Conservation (phyloP, 441 rosid genomes). For the Syzygium malaccense region DNA sequence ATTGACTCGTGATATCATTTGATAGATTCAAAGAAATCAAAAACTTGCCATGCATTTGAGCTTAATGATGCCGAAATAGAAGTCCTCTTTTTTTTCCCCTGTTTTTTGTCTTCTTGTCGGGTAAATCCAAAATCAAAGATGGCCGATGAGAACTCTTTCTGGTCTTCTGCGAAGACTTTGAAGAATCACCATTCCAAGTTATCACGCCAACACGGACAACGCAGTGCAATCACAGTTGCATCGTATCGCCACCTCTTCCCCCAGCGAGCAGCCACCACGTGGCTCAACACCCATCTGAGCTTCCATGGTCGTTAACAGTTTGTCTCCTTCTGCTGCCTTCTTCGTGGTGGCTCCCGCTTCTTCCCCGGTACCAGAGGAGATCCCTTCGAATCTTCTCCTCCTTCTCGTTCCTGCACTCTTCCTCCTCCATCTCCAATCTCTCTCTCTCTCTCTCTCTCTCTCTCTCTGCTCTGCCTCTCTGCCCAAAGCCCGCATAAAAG, state of each 20-base stretch:
- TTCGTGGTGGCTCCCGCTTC: constrained; percentile 30
- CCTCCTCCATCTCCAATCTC: constrained; percentile 7
- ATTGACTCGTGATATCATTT: fast-evolving
- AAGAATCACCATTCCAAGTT: not conserved
- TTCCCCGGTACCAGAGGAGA: constrained; percentile 43
- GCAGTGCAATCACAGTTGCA: not conserved
- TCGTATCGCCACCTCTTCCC: not conserved
- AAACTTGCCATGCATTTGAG: not conserved
- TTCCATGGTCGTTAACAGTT: not conserved
- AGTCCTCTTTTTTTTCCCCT: not conserved
- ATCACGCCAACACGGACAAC: not conserved
- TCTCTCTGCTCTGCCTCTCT: not conserved
- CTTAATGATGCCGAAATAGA: not conserved
- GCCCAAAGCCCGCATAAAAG: not conserved
- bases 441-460: not conserved
- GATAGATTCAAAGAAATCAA: not conserved
- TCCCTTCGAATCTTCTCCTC: constrained; percentile 66
- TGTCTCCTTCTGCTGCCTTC: not conserved
- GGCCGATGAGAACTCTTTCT: not conserved
- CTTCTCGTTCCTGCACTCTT: not conserved
- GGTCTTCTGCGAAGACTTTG: not conserved
- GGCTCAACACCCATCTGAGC: not conserved
- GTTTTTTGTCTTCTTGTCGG: not conserved
- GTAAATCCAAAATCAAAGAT: not conserved
- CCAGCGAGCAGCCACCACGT: not conserved